Evolutionary conservation across 768 basidiomycete species (phyloP), one percentile per base, ranked within the genome.

Genomic region (Naganishia vaughanmartiniae): DNA sequence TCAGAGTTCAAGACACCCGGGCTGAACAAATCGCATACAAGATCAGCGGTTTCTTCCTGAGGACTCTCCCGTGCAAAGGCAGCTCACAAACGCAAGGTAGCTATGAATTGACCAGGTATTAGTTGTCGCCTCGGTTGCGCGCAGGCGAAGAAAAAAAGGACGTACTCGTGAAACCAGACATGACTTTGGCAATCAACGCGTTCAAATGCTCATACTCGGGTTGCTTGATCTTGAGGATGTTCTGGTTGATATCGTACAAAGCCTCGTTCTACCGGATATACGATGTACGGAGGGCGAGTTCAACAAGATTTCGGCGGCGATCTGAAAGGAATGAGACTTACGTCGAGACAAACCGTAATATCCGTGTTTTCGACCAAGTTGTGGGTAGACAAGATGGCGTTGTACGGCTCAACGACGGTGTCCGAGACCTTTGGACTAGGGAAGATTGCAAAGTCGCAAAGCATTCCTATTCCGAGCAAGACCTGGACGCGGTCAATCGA

Each of bases 91-190:
- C 78, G 75, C 39, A 79, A 71, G 12, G 78, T 79, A 30, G 75
- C 75, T 77, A 63, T 17, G 21, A 15, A 34, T 1, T 21, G 55
- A 7, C 26, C 15, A 39, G 19, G 21, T 21, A 42, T 36, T 10
- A 21, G 21, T 73, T 54, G 15, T 21, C 46, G 17, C 46, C 17
- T 46, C 33, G 19, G n/a, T 46, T 54, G 46, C 15, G 60, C 54
- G 24, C 36, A 33, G 30, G 30, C 46, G 31, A 60, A 26, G 36
- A 42, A 9, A 42, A 15, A 15, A 15, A 55, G 2, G 31, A 75
- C 77, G 70, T 36, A 78, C 77, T 95, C 77, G 90, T 93, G 58
- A 94, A 89, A 56, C 95, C 95, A 72, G 90, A 90, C 92, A 98
- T 95, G 45, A 95, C 92, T 78, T 88, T 89, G 0, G 93, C 85